phyloP scores from a whole-genome alignment of 139 green algal species.

The Edaphochlamys debaryana region DNA sequence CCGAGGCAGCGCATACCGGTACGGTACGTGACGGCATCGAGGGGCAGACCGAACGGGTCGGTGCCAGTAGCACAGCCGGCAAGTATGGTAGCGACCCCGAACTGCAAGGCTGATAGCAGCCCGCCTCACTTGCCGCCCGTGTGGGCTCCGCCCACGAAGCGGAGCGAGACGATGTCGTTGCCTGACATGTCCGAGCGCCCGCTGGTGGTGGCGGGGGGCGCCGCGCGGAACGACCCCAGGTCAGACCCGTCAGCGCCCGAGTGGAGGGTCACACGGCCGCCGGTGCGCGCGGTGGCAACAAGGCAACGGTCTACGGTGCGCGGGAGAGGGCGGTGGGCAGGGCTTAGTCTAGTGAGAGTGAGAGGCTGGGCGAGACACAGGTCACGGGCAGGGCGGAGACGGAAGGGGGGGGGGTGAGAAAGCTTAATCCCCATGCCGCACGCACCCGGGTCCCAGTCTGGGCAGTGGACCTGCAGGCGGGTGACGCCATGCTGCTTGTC shows the following conservation, averaged over 20 bases:
- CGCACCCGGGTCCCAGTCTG: slow-evolving; percentile 16
- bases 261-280: slow-evolving; percentile 19
- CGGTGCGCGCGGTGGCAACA: neutral
- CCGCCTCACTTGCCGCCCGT: neutral
- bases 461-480: slow-evolving; percentile 13
- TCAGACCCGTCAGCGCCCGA: neutral
- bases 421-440: neutral
- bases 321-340: neutral
- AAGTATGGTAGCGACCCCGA: too few species aligned
- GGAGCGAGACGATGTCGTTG: slow-evolving; percentile 1
- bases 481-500: slow-evolving; percentile 23
- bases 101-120: too few species aligned
- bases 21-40: too few species aligned
- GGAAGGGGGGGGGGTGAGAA: neutral
- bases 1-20: too few species aligned
- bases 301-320: neutral
- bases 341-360: too few species aligned
- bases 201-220: slow-evolving; percentile 14
- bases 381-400: neutral
- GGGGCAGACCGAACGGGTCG: too few species aligned
- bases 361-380: too few species aligned
- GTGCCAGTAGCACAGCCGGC: too few species aligned
- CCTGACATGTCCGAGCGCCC: slow-evolving; percentile 4
- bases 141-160: neutral
- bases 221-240: slow-evolving; percentile 20